Base-by-base conservation (phyloP, 371 early-diverging fungal species). In the Globomyces sp. region DNA sequence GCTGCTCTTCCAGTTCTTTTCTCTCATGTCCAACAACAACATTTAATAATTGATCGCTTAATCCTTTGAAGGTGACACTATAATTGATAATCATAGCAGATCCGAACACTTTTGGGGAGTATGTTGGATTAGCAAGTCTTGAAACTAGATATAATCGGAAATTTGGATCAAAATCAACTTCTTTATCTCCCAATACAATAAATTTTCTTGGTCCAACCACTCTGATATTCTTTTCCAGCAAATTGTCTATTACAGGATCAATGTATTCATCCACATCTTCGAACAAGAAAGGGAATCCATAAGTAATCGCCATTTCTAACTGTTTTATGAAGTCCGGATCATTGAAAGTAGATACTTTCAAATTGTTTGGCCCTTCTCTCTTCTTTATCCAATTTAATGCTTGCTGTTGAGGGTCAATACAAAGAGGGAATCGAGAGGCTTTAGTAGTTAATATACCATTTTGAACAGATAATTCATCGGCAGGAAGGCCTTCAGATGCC, bases 241-340 rank as follows among this genome's bases (percentile, higher is more conserved):
- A 65, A 65, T 81, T 81, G 69, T 85, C 85, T 63, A 85, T 84
- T 8, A 85, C 85, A 0, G 85, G 85, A 64, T 85, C 85, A 61
- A 85, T 85, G 69, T 84, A 85, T 64, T 85, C 85, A 69, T 85
- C 85, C 5, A 85, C 84, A 63, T 85, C 85, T 66, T 85, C 85
- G 66, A 85, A 85, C 24, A 85, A 65, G 75, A 84, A 84, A 13
- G 85, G 85, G 64, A 85, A 83, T 34, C 85, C 85, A 57, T 85
- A 85, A 1, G 85, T 84, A 36, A 85, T 76, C 3, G 84, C 84
- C 84, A 85, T 80, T 69, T 85, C 85, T 46, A 85, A 70, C 58
- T 85, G 85, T 69, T 85, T 85, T 50, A 85, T 68, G 65, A 85
- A 85, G 58, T 85, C 85, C 1, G 80, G 79, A 66, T 85, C 85